A percentile compares a stretch with the other conserved stretches of the same genome.
Conservation (phyloP, 352 stramenopile species). For the Phytophthora citricola region DNA sequence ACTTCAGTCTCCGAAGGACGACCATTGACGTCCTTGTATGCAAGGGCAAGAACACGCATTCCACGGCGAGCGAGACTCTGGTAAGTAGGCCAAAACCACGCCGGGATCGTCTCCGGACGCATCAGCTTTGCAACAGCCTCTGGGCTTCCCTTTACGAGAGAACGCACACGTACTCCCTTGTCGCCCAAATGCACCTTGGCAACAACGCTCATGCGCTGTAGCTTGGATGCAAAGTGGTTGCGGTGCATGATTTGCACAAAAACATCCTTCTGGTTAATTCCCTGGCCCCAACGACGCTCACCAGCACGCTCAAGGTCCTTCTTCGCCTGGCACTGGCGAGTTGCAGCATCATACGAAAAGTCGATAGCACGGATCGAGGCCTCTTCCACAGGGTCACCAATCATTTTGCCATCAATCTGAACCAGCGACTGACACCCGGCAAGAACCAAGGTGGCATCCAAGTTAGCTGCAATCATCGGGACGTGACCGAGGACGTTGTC, state of each 20-base stretch:
- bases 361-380: slow-evolving; percentile 97
- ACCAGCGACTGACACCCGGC: slow-evolving; percentile 98
- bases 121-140: slow-evolving; percentile 93
- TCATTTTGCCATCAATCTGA: slow-evolving; percentile 95
- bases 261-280: slow-evolving; percentile 80
- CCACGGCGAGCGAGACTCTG: slow-evolving; percentile 81
- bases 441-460: slow-evolving; percentile 84
- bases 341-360: slow-evolving; percentile 87
- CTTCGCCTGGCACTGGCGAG: slow-evolving; percentile 78
- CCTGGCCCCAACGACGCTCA: slow-evolving; percentile 76
- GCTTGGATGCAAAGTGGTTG: slow-evolving; percentile 96
- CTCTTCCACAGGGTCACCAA: slow-evolving; percentile 98
- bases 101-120: slow-evolving; percentile 78
- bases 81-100: slow-evolving; percentile 92
- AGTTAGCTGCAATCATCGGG: slow-evolving; percentile 84
- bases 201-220: slow-evolving; percentile 98
- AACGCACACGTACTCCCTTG: slow-evolving; percentile 76
- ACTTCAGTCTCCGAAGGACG: slow-evolving; percentile 76
- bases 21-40: slow-evolving; percentile 92
- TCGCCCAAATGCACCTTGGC: slow-evolving; percentile 86
- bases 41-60: slow-evolving; percentile 96
- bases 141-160: slow-evolving; percentile 97
- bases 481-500: slow-evolving; percentile 71
- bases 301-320: slow-evolving; percentile 70
- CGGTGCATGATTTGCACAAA: slow-evolving; percentile 93